phyloP scores from a whole-genome alignment of 345 rosid genomes.

The Acer saccharum region DNA sequence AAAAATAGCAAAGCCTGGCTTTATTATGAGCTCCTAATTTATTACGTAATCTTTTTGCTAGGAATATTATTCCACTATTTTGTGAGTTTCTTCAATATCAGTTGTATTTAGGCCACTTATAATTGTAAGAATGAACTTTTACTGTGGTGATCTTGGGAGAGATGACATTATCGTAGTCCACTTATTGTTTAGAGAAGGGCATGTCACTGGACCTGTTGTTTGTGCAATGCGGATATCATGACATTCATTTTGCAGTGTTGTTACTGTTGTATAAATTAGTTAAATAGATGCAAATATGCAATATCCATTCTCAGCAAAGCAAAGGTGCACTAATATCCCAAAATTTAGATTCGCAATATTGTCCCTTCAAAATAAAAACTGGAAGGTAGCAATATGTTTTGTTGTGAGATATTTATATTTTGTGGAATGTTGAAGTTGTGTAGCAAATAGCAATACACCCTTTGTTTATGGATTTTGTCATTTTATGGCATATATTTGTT shows the following conservation, averaged over 20 bases:
- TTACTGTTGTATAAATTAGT: not conserved
- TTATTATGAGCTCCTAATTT: not conserved
- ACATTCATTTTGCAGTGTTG: not conserved
- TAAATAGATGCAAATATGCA: not conserved
- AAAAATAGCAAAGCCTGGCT: not conserved
- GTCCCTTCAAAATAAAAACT: not conserved
- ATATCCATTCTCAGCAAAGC: not conserved
- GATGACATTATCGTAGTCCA: not conserved
- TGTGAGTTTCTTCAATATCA: not conserved
- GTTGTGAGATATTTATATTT: not conserved
- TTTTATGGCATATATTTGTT: not conserved
- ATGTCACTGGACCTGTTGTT: not conserved
- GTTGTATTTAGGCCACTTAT: not conserved
- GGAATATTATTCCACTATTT: constrained; percentile 1
- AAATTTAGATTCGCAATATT: constrained; percentile 4
- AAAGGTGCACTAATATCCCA: not conserved
- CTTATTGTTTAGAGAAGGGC: not conserved
- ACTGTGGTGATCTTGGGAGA: not conserved
- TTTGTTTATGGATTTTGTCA: not conserved
- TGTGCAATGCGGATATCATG: not conserved
- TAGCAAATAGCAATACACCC: not conserved
- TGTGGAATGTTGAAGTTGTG: not conserved
- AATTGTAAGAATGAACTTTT: not conserved
- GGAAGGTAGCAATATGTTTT: too few relatives aligned
- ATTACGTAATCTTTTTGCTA: not conserved